Conservation (phyloP, 495 filamentous ascomycete genomes). For the Platismatia glauca region DNA sequence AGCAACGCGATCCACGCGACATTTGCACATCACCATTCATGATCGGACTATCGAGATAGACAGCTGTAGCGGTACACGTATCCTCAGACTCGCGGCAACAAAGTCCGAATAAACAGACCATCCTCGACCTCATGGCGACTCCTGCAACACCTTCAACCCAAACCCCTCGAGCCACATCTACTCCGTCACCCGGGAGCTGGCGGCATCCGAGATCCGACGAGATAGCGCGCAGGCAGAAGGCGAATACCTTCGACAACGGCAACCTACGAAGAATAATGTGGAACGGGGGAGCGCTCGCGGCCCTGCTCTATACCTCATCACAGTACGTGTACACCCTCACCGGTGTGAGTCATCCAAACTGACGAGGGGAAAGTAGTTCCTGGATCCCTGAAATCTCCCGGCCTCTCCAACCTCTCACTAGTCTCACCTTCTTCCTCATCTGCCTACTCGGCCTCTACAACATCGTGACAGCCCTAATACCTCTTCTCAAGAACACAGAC, state of each 20-base stretch:
- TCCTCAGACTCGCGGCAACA: neutral
- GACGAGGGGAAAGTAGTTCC: neutral
- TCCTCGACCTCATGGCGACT: neutral
- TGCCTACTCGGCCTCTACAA: constrained; percentile 57
- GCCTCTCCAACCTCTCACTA: constrained; percentile 23
- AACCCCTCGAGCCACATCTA: constrained; percentile 25
- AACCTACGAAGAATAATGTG: constrained; percentile 57
- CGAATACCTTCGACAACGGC: constrained; percentile 59
- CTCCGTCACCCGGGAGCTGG: constrained; percentile 72
- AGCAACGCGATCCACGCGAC: neutral
- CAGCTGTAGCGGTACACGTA: neutral
- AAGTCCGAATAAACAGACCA: neutral
- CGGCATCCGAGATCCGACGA: constrained; percentile 73
- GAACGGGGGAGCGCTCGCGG: constrained; percentile 50
- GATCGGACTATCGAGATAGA: neutral
- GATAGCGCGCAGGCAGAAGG: constrained; percentile 64
- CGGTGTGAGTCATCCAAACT: neutral
- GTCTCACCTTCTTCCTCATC: constrained; percentile 38
- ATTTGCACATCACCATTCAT: too few species aligned
- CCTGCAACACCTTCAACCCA: constrained; percentile 35
- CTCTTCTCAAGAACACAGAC: constrained; percentile 60
- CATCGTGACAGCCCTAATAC: constrained; percentile 54
- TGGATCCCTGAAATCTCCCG: neutral
- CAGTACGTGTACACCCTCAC: constrained; percentile 13
- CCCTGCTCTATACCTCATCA: constrained; percentile 34